Conservation (phyloP, 768 basidiomycete species). For the Serendipita sp. region DNA sequence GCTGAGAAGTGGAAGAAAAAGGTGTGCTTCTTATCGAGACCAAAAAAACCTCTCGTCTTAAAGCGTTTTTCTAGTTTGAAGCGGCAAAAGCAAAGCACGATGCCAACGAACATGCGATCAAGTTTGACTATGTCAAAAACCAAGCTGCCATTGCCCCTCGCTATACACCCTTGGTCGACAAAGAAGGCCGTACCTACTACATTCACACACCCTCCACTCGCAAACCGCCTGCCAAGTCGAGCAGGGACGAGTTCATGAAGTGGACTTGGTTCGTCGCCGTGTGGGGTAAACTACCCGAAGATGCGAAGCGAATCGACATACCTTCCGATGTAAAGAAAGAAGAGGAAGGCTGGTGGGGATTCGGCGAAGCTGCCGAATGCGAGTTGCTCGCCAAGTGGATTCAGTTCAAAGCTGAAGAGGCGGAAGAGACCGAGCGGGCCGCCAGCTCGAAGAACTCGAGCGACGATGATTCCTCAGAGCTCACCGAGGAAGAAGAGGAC, state of each 20-base stretch:
- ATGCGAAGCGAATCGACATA: neutral
- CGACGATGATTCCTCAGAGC: neutral
- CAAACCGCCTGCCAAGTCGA: neutral
- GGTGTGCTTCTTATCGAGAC: neutral
- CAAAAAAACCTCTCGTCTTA: neutral
- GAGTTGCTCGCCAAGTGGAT: constrained; percentile 2
- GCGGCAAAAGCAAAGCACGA: constrained; percentile 4
- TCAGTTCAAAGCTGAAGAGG: neutral
- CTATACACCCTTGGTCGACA: neutral
- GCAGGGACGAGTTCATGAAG: neutral
- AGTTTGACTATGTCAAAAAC: neutral
- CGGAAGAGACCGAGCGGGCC: neutral
- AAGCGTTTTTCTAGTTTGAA: neutral
- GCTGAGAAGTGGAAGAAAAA: constrained; percentile 1
- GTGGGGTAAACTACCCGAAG: neutral
- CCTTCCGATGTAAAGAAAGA: neutral
- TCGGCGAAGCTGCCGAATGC: neutral
- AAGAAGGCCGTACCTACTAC: neutral
- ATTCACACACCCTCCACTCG: neutral
- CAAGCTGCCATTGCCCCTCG: neutral
- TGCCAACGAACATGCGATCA: neutral
- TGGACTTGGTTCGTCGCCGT: constrained; percentile 1
- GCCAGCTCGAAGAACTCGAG: neutral
- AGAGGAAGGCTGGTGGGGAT: neutral
- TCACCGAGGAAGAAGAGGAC: neutral